Base-by-base conservation (phyloP, 495 filamentous ascomycete species). In the Letharia columbiana region DNA sequence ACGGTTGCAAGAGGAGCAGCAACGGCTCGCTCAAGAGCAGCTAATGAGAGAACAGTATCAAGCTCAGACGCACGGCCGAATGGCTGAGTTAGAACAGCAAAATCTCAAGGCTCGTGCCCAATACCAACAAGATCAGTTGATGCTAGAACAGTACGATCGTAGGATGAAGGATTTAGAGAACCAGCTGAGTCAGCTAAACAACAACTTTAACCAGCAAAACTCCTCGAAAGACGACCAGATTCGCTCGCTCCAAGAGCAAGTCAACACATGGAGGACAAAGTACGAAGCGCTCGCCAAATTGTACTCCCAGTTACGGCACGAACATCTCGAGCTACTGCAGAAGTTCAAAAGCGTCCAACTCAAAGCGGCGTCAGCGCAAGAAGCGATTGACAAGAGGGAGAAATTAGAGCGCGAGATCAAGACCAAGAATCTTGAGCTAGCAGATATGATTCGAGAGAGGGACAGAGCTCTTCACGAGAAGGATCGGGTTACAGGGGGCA, bases 361-460 rank as follows among this genome's bases (percentile, higher is more conserved):
- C 65, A 97, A 97, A 77, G 94, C 94, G 8, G 90, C 92, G 3
- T 97, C 93, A 5, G 95, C 94, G 0, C 92, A 97, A 75, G 95
- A 98, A 75, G 93, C 95, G 5, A 96, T 98, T 68, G 95, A 98
- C 33, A 86, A 84, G 64, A 87, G 93, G 31, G 95, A 98, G 77
- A 96, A 93, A 78, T 83, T 98, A 65, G 91, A 97, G 77, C 87
- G 93, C 13, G 94, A 98, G 76, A 88, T 98, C 73, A 98, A 98
- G 82, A 96, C 92, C 33, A 98, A 97, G 85, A 98, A 98, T 74
- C 81, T 98, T 23, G 95, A 98, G 77, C 80, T 98, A 54, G 94
- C 94, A 61, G 93, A 98, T 75, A 97, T 98, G 94, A 98, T 98
- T 66, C 86, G 94, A 8, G 94, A 98, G 76, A 83, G 94, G 71